A percentile compares a stretch with the other conserved stretches of the same genome.
Conservation (phyloP, 768 basidiomycete species). For the Lentinula raphanica region DNA sequence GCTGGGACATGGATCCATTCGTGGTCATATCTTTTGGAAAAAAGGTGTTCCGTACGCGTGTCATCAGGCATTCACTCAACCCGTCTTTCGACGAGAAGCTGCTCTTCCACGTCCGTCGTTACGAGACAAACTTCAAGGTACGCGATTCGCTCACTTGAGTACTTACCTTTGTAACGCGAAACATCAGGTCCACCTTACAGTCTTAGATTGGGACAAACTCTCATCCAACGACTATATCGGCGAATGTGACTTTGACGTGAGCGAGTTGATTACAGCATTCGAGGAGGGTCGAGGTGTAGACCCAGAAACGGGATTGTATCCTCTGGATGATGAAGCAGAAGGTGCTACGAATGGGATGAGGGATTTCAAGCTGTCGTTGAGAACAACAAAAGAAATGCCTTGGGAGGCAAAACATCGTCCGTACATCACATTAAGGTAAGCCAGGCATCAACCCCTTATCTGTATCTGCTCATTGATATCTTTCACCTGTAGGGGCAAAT, state of each 20-base stretch:
- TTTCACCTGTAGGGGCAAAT: conserved; percentile 63
- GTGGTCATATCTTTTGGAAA: conserved; percentile 94
- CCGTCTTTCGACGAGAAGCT: conserved; percentile 95
- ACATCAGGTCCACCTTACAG: conserved; percentile 54
- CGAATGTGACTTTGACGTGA: conserved; percentile 65
- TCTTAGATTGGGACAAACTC: conserved; percentile 97
- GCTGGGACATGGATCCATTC: conserved; percentile 98
- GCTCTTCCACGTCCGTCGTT: conserved; percentile 88
- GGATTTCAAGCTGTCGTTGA: conserved; percentile 63
- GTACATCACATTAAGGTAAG: conserved; percentile 59
- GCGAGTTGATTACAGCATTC: conserved; percentile 47
- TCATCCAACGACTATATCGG: conserved; percentile 87
- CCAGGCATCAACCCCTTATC: neutral
- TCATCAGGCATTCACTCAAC: conserved; percentile 76
- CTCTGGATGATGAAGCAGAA: conserved; percentile 43
- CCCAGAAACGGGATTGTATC: conserved; percentile 52
- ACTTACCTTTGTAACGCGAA: neutral
- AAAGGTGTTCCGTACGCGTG: conserved; percentile 92
- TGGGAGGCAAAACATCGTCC: conserved; percentile 78
- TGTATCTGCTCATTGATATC: conserved; percentile 1
- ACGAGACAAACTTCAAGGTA: conserved; percentile 69
- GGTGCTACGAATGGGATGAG: conserved; percentile 55
- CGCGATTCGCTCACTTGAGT: neutral
- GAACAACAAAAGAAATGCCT: conserved; percentile 52
- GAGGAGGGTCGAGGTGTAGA: conserved; percentile 57